Percentiles rank a stretch among this genome's conserved stretches.
Evolutionary conservation across 1,284 basidiomycete genomes (phyloP).

Genomic region (Leccinum huronense): DNA sequence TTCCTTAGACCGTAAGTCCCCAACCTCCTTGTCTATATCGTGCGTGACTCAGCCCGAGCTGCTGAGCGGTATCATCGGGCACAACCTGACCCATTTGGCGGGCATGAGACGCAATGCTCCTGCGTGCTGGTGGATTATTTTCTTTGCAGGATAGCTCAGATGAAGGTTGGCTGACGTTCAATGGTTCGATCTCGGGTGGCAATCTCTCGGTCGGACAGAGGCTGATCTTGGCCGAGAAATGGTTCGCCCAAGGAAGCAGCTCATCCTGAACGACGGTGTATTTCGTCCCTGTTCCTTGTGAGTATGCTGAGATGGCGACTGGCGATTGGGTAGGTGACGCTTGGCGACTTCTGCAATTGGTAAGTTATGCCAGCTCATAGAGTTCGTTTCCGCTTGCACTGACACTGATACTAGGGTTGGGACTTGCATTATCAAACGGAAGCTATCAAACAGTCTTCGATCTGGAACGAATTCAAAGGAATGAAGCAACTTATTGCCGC

Average conservation of each 20-base stretch:
- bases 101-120: constrained; percentile 65
- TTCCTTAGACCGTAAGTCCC: not conserved
- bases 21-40: not conserved
- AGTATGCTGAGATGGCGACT: not conserved
- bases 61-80: constrained; percentile 49
- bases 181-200: constrained; percentile 49
- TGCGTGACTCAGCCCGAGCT: not conserved
- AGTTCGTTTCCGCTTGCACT: not conserved
- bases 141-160: constrained; percentile 50
- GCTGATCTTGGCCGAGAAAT: constrained; percentile 51
- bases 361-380: constrained; percentile 2
- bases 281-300: constrained; percentile 1
- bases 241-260: constrained; percentile 30
- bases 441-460: constrained; percentile 31
- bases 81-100: constrained; percentile 72
- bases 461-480: constrained; percentile 42
- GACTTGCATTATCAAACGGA: constrained; percentile 30
- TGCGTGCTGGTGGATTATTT: constrained; percentile 54
- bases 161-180: constrained; percentile 34
- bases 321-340: not conserved
- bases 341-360: constrained; percentile 40
- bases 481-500: constrained; percentile 66
- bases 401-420: not conserved
- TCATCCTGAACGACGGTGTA: constrained; percentile 38
- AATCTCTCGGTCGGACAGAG: constrained; percentile 73